Percentiles rank a stretch among this genome's conserved stretches.
Conservation (phyloP, 257 asterid genomes). For the Primulina huaijiensis region DNA sequence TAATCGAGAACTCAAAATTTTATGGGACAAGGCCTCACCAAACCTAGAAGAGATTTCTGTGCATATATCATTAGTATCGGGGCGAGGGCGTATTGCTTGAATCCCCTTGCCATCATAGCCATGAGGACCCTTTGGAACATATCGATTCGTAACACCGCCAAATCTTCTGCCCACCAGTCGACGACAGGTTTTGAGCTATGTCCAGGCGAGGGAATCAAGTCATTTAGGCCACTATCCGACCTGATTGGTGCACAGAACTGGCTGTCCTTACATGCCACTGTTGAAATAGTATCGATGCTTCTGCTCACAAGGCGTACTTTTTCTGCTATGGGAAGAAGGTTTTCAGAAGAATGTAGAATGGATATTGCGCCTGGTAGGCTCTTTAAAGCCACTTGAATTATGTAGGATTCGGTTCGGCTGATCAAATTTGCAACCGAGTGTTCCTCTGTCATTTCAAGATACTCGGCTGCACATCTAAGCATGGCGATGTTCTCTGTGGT, state of each 20-base stretch:
- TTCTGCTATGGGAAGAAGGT: constrained; percentile 64
- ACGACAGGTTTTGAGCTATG: constrained; percentile 42
- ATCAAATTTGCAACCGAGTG: constrained; percentile 59
- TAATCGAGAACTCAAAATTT: constrained; percentile 19
- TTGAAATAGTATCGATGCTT: constrained; percentile 71
- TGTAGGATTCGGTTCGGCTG: constrained; percentile 56
- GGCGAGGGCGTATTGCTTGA: constrained; percentile 69
- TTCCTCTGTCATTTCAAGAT: constrained; percentile 84
- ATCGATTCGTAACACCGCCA: constrained; percentile 67
- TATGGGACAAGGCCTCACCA: constrained; percentile 62
- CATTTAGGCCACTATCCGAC: neutral
- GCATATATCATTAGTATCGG: constrained; percentile 82
- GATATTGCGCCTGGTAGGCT: constrained; percentile 73
- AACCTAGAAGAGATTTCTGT: constrained; percentile 85
- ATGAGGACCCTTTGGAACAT: constrained; percentile 68
- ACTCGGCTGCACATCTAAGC: constrained; percentile 71
- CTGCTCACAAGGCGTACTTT: constrained; percentile 66
- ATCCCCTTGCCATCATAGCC: constrained; percentile 79
- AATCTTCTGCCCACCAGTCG: constrained; percentile 93
- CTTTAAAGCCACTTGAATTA: constrained; percentile 68
- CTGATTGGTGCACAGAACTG: neutral
- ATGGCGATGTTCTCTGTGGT: constrained; percentile 65
- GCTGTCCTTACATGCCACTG: constrained; percentile 65
- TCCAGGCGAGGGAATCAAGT: neutral
- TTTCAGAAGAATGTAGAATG: constrained; percentile 58